Conservation (phyloP, 805 yeast species). For the Komagataella kurtzmanii region DNA sequence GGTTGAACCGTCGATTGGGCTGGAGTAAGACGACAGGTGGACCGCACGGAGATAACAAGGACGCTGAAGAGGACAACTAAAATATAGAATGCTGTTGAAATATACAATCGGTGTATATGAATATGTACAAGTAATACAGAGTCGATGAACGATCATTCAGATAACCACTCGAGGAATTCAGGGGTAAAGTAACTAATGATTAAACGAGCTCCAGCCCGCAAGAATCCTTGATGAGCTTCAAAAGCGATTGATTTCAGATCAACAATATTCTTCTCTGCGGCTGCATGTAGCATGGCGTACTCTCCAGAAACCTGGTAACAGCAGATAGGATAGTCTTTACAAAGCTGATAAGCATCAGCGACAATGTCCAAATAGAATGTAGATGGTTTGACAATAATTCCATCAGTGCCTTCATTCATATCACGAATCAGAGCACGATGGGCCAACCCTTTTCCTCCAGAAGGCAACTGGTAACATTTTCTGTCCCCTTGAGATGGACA, state of each 20-base stretch:
- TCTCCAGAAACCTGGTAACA: constrained; percentile 97
- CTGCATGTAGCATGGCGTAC: constrained; percentile 96
- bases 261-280: constrained; percentile 88
- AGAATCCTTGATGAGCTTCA: constrained; percentile 82
- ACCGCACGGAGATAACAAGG: constrained; percentile 1
- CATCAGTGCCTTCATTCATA: constrained; percentile 88
- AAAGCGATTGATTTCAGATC: constrained; percentile 71
- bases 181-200: constrained; percentile 92
- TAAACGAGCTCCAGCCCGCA: constrained; percentile 92
- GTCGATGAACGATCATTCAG: constrained; percentile 11
- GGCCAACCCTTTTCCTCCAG: constrained; percentile 88
- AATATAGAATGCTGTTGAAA: background rate
- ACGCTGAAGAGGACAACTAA: background rate
- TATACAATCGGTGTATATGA: background rate
- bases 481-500: constrained; percentile 86
- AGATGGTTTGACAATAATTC: constrained; percentile 89
- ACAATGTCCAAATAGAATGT: constrained; percentile 89
- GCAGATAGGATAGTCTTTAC: constrained; percentile 78
- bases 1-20: constrained; percentile 60
- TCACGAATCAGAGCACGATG: constrained; percentile 84
- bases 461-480: constrained; percentile 84
- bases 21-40: constrained; percentile 32
- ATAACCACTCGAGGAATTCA: constrained; percentile 88
- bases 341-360: constrained; percentile 73
- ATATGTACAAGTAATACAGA: background rate